These are phyloP conservation scores for Lachnellula suecica DNA, from an alignment of 2,329 filamentous ascomycete genomes.

Conservation along the genomic window DNA sequence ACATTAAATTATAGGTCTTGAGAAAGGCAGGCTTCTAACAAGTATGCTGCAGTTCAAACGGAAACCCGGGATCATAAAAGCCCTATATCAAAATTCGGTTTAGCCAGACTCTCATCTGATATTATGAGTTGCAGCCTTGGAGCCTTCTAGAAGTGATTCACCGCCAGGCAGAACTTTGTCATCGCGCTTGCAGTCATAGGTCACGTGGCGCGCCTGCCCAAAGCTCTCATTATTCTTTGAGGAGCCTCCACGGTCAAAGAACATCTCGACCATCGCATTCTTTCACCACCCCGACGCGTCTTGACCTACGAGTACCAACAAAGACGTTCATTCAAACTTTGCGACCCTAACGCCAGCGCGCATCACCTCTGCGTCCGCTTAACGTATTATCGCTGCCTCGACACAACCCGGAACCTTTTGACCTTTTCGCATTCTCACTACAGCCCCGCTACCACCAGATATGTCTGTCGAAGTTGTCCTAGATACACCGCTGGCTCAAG, in stretches of 20 bases:
- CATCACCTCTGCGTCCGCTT: not conserved
- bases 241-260: not conserved
- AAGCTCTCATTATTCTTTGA: not conserved
- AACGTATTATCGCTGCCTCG: conserved; percentile 3
- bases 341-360: not conserved
- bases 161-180: not conserved
- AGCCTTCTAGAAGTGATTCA: not conserved
- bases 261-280: not conserved
- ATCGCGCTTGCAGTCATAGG: not conserved
- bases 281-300: conserved; percentile 6
- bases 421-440: conserved; percentile 10
- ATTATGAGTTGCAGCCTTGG: not conserved
- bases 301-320: not conserved
- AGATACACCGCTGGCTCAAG: conserved; percentile 80
- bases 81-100: too few species aligned
- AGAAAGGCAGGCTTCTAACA: too few species aligned
- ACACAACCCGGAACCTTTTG: conserved; percentile 7
- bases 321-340: not conserved
- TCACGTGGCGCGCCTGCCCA: not conserved
- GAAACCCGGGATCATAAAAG: too few species aligned
- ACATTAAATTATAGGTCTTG: too few species aligned
- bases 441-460: conserved; percentile 29
- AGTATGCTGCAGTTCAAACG: too few species aligned
- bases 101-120: too few species aligned
- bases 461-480: conserved; percentile 80